These are phyloP conservation scores for Volutella citrinella DNA, from an alignment of 2,329 filamentous ascomycete genomes.

Conservation along the genomic window DNA sequence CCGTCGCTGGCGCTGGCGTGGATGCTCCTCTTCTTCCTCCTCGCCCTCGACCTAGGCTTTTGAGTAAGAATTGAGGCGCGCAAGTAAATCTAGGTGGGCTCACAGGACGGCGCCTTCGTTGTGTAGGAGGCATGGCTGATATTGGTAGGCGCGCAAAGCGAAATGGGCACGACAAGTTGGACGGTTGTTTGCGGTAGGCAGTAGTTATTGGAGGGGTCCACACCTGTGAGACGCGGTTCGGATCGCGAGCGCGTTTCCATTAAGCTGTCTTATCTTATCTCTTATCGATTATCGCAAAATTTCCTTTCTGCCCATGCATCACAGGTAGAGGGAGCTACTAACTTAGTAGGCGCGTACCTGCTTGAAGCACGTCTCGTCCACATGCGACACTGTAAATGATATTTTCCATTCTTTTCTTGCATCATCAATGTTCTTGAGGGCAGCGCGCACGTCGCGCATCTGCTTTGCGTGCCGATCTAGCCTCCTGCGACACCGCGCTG, in stretches of 20 bases:
- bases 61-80: too few relatives aligned
- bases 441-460: conserved; percentile 29
- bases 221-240: conserved; percentile 15
- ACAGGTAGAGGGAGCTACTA: too few relatives aligned
- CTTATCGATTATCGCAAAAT: conserved; percentile 26
- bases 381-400: conserved; percentile 9
- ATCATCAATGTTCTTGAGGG: conserved; percentile 35
- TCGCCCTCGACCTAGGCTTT: conserved; percentile 28
- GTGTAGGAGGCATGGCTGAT: conserved; percentile 28
- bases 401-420: conserved; percentile 7
- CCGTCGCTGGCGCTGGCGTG: conserved; percentile 29
- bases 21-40: conserved; percentile 29
- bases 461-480: conserved; percentile 33
- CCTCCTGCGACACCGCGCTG: conserved; percentile 21
- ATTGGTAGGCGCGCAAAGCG: neutral
- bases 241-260: conserved; percentile 12
- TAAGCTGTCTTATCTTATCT: conserved; percentile 14
- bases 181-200: too few relatives aligned
- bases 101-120: conserved; percentile 33
- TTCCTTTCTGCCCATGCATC: conserved; percentile 9
- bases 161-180: too few relatives aligned
- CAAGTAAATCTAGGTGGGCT: too few relatives aligned
- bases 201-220: conserved; percentile 9
- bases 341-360: too few relatives aligned
- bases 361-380: too few relatives aligned